These are phyloP conservation scores for Lichina pygmaea DNA, from an alignment of 495 filamentous ascomycete genomes.

Conservation along the genomic window DNA sequence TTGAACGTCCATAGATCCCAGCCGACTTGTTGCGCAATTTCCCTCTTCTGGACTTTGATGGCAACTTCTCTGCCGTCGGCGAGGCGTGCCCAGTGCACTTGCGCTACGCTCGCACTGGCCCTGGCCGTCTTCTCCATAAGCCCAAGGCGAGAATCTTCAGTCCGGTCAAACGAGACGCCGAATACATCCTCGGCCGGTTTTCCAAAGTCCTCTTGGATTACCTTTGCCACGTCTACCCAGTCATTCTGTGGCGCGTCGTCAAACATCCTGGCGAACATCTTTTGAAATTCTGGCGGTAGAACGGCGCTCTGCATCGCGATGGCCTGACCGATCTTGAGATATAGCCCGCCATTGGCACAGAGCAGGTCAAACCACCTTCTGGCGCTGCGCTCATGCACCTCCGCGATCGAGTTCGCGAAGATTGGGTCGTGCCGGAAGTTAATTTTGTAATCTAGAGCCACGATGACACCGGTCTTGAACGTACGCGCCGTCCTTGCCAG, in stretches of 20 bases:
- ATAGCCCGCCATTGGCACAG: slow-evolving; percentile 67
- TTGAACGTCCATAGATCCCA: slow-evolving; percentile 95
- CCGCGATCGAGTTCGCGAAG: slow-evolving; percentile 33
- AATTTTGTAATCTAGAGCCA: slow-evolving; percentile 82
- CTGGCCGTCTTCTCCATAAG: slow-evolving; percentile 70
- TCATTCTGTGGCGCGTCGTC: slow-evolving; percentile 88
- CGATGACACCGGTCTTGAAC: slow-evolving; percentile 49
- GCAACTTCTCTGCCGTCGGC: slow-evolving; percentile 71
- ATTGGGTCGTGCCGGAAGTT: slow-evolving; percentile 69
- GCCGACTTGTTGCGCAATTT: slow-evolving; percentile 66
- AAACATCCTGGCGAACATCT: slow-evolving; percentile 90
- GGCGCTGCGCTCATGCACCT: slow-evolving; percentile 58
- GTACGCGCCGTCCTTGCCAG: slow-evolving; percentile 60
- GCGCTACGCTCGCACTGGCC: slow-evolving; percentile 77
- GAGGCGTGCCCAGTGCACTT: slow-evolving; percentile 83
- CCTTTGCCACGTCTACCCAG: slow-evolving; percentile 71
- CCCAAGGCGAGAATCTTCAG: slow-evolving; percentile 30
- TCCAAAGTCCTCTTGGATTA: slow-evolving; percentile 68
- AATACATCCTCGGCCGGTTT: slow-evolving; percentile 66
- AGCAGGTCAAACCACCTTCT: slow-evolving; percentile 56
- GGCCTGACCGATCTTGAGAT: slow-evolving; percentile 94
- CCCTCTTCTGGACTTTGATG: slow-evolving; percentile 87
- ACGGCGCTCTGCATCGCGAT: slow-evolving; percentile 95
- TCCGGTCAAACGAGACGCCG: slow-evolving; percentile 47
- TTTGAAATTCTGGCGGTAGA: slow-evolving; percentile 76